Base-by-base conservation (phyloP, 805 yeast species). In the Candida cerambycidarum region DNA sequence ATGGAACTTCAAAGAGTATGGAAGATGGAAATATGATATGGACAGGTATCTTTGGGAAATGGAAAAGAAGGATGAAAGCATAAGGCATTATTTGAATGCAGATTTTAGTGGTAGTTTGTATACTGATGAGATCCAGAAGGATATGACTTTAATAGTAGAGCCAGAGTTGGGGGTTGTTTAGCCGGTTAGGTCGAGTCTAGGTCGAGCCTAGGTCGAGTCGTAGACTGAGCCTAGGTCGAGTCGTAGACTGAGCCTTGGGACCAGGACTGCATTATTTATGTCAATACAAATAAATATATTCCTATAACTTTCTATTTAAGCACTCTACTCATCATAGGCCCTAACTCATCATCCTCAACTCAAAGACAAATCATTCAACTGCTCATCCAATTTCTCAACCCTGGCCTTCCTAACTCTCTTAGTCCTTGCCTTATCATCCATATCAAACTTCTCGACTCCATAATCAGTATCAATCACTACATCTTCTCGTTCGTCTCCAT, bases 361-460 rank as follows among this genome's bases (percentile, higher is more conserved):
- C 16, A 32, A 32, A 18, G 15, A 9, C 36, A 68, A 56, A 9
- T 56, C 64, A 8, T 61, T 62, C 43, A 70, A 50, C 37, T 63
- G 57, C 32, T 63, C 63, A 5, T 58, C 51, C 12, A 67, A 32
- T 47, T 70, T 70, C 27, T 63, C 50, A 15, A 52, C 59, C 43
- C 74, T 56, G 13, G 67, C 73, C 48, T 68, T 69, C 42, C 62
- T 65, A 36, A 66, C 58, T 41, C 55, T 59, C 32, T 56, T 64
- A 9, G 65, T 62, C 39, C 73, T 58, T 43, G 60, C 59, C 45
- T 66, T 68, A 27, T 67, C 71, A 41, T 56, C 57, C 11, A 40
- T 30, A 2, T 51, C 47, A 43, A 52, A 48, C 37, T 54, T 55
- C 19, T 54, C 56, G 28, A 44, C 39, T 12, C 43, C 45, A 23